Evolutionary conservation across 2,329 filamentous ascomycete species (phyloP).

Genomic region (Gnomoniopsis smithogilvyi): DNA sequence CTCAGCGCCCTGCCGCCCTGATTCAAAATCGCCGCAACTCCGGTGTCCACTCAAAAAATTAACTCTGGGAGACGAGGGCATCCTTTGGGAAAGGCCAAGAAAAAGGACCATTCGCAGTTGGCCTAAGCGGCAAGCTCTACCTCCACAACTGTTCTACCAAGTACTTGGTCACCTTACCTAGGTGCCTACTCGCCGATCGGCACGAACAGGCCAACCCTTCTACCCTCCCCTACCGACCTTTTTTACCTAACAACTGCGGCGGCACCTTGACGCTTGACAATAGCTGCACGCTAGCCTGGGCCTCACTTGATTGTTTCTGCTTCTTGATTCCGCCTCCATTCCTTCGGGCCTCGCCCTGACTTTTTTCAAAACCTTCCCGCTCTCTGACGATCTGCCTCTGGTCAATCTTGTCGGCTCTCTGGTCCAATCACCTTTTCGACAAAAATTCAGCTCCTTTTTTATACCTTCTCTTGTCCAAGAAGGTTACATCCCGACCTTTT

Average conservation of each 20-base stretch:
- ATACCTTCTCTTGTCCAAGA: not conserved
- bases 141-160: too few species aligned
- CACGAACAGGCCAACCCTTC: too few species aligned
- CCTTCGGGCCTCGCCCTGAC: constrained; percentile 9
- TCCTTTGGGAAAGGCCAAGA: not conserved
- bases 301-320: not conserved
- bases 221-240: too few species aligned
- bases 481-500: constrained; percentile 6
- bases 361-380: not conserved
- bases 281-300: constrained; percentile 3
- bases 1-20: too few species aligned
- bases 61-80: too few species aligned
- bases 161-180: too few species aligned
- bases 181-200: too few species aligned
- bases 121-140: not conserved
- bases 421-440: not conserved
- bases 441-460: not conserved
- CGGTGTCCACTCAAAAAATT: too few species aligned
- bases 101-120: constrained; percentile 2
- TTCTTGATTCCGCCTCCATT: not conserved
- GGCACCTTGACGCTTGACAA: constrained; percentile 2
- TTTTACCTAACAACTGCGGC: not conserved
- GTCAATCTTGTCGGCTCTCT: not conserved
- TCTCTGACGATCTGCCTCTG: not conserved
- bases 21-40: too few species aligned